Percentiles rank a stretch among this genome's conserved stretches.
Evolutionary conservation across 1,284 basidiomycete species (phyloP).

Genomic region (Tilletia walkeri): DNA sequence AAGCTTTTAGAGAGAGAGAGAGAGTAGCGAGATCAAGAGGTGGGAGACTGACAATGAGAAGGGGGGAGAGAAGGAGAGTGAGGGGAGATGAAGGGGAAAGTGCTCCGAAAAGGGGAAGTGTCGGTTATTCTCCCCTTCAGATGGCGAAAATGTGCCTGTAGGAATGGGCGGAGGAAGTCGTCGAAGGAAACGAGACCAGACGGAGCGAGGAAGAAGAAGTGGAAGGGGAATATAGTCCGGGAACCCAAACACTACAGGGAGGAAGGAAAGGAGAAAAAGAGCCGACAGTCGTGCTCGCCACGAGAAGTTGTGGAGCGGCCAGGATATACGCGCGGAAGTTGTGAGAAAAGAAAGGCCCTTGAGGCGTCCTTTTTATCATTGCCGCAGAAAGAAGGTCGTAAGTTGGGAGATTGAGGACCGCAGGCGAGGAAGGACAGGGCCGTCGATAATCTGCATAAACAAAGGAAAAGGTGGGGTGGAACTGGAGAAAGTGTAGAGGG

Average conservation of each 20-base stretch:
- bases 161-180: neutral
- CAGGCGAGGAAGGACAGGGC: too few relatives aligned
- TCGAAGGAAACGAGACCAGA: slow-evolving; percentile 10
- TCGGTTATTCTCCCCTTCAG: too few relatives aligned
- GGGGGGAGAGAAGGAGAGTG: slow-evolving; percentile 15
- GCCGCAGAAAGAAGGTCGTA: too few relatives aligned
- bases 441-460: neutral
- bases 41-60: neutral
- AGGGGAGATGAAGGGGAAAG: slow-evolving; percentile 14
- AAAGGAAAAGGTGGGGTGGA: neutral
- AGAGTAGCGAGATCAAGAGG: neutral
- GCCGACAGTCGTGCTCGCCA: neutral
- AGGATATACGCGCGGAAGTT: too few relatives aligned
- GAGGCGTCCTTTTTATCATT: too few relatives aligned
- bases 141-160: too few relatives aligned
- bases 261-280: slow-evolving; percentile 31
- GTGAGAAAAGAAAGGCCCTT: too few relatives aligned
- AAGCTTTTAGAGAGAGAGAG: slow-evolving; percentile 3
- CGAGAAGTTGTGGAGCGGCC: too few relatives aligned
- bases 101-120: too few relatives aligned
- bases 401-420: too few relatives aligned
- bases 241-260: slow-evolving; percentile 71
- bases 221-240: slow-evolving; percentile 66
- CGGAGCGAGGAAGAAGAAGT: slow-evolving; percentile 1
- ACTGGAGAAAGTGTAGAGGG: neutral